phyloP scores from a whole-genome alignment of 768 basidiomycete species.

The Krasilnikovozyma curviuscula region DNA sequence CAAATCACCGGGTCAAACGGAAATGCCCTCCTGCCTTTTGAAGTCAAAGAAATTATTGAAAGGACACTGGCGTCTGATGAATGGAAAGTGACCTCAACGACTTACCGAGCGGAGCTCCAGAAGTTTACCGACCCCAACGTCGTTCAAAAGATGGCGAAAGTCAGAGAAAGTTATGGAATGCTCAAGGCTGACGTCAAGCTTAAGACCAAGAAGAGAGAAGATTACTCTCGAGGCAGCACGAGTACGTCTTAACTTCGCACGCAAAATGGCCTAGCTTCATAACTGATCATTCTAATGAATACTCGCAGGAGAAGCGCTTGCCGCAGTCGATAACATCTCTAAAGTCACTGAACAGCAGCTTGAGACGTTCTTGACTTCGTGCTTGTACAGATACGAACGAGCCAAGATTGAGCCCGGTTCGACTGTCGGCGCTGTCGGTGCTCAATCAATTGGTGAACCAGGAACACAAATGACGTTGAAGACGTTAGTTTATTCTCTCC shows the following conservation, averaged over 20 bases:
- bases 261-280: no score
- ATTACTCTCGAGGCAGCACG: no score
- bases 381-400: constrained; percentile 78
- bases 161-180: constrained; percentile 58
- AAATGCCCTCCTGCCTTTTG: constrained; percentile 58
- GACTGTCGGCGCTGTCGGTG: constrained; percentile 94
- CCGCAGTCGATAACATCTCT: constrained; percentile 66
- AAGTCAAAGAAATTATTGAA: constrained; percentile 57
- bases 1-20: constrained; percentile 41
- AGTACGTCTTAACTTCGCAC: no score
- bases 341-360: constrained; percentile 76
- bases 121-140: constrained; percentile 52
- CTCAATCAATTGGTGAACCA: constrained; percentile 97
- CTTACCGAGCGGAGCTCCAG: no score
- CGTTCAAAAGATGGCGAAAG: constrained; percentile 42
- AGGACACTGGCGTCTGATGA: constrained; percentile 34
- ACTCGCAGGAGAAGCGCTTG: constrained; percentile 36
- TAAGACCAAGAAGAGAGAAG: no score
- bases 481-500: constrained; percentile 31
- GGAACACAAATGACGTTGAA: constrained; percentile 99
- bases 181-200: constrained; percentile 66
- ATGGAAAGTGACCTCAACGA: constrained; percentile 21
- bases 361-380: constrained; percentile 57
- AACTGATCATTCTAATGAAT: no score
- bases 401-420: constrained; percentile 98